Evolutionary conservation across 768 basidiomycete species (phyloP).

Genomic region (Suillus occidentalis): DNA sequence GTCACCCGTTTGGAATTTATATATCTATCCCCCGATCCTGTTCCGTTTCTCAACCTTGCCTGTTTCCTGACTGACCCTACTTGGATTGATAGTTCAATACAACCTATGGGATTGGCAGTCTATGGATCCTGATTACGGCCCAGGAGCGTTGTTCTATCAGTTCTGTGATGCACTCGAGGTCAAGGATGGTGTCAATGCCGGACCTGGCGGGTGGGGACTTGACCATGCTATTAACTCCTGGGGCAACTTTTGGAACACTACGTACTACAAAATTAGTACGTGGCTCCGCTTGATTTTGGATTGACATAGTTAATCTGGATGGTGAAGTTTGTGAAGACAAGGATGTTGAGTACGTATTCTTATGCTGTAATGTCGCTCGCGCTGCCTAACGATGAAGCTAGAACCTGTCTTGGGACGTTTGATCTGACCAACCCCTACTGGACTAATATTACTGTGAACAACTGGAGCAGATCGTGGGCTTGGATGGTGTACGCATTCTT

Average conservation of each 20-base stretch:
- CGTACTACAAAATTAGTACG: conserved; percentile 48
- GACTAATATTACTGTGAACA: conserved; percentile 56
- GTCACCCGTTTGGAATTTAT: background rate
- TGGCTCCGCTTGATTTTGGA: conserved; percentile 7
- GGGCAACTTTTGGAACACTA: conserved; percentile 55
- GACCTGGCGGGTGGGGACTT: conserved; percentile 57
- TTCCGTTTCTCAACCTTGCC: background rate
- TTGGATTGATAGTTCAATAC: conserved; percentile 23
- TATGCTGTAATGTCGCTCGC: background rate
- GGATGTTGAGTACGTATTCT: conserved; percentile 46
- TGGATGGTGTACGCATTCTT: conserved; percentile 59
- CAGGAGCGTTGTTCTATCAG: conserved; percentile 33
- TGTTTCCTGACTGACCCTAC: background rate
- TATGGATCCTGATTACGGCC: conserved; percentile 50
- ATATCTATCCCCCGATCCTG: no score
- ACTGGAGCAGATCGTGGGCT: conserved; percentile 60
- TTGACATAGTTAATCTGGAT: background rate
- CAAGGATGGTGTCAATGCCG: conserved; percentile 41
- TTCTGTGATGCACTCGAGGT: conserved; percentile 44
- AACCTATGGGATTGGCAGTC: conserved; percentile 67
- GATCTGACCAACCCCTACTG: conserved; percentile 40
- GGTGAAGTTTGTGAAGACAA: conserved; percentile 49
- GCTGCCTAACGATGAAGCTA: conserved; percentile 37
- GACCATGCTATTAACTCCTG: conserved; percentile 60
- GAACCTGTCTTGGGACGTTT: conserved; percentile 43